These are phyloP conservation scores for Lineolata rhizophorae DNA, from an alignment of 495 filamentous ascomycete genomes.

Conservation along the genomic window DNA sequence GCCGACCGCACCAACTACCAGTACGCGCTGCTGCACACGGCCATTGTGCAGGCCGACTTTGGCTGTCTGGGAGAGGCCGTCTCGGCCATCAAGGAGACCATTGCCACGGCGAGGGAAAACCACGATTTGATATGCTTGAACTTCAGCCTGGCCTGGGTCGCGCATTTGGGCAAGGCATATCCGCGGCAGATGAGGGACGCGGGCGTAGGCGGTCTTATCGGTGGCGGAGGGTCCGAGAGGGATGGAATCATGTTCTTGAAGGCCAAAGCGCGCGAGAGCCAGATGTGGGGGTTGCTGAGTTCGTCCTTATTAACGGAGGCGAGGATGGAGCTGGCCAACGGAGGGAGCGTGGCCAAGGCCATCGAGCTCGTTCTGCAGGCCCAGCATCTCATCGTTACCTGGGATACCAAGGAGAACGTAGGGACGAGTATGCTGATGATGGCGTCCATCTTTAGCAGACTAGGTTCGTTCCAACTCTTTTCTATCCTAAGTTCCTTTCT, in stretches of 20 bases:
- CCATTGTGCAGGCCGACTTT: constrained; percentile 87
- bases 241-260: constrained; percentile 73
- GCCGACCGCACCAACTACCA: constrained; percentile 76
- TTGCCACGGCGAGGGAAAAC: constrained; percentile 77
- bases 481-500: no score
- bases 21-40: constrained; percentile 85
- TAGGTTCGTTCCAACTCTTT: constrained; percentile 31
- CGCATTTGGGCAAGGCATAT: constrained; percentile 75
- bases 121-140: constrained; percentile 83
- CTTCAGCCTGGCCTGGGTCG: constrained; percentile 93
- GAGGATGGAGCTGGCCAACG: constrained; percentile 52
- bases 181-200: constrained; percentile 50
- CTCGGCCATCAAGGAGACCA: constrained; percentile 77
- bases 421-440: constrained; percentile 51
- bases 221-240: constrained; percentile 55
- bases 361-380: constrained; percentile 64
- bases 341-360: constrained; percentile 56
- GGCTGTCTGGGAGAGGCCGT: constrained; percentile 82
- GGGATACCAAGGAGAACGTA: constrained; percentile 42
- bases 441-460: constrained; percentile 50
- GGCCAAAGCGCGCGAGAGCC: constrained; percentile 66
- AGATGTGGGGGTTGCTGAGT: constrained; percentile 72
- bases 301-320: constrained; percentile 74
- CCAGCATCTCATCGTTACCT: constrained; percentile 49
- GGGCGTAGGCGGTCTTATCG: constrained; percentile 48